Conservation (phyloP, 1,284 basidiomycete genomes). For the Amylostereum chailletii region DNA sequence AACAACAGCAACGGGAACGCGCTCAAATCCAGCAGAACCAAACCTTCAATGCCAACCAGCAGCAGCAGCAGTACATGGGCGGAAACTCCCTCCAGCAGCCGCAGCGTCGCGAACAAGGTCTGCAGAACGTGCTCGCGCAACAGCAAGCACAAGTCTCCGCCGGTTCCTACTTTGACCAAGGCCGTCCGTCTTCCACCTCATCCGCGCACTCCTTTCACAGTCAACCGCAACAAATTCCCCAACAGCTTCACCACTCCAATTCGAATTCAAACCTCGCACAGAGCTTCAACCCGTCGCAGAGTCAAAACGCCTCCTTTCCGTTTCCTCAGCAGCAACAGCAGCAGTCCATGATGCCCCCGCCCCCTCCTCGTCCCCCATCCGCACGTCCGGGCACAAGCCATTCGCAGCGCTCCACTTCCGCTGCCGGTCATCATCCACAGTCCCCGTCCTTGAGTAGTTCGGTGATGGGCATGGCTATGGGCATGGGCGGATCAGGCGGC, state of each 20-base stretch:
- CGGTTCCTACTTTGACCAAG: not conserved
- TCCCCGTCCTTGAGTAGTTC: slow-evolving; percentile 2
- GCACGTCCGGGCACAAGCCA: not conserved
- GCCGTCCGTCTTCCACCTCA: not conserved
- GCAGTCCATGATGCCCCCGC: slow-evolving; percentile 4
- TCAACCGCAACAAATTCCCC: not conserved
- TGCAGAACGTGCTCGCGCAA: not conserved
- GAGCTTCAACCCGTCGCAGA: no score
- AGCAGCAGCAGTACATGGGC: not conserved
- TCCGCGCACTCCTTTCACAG: not conserved
- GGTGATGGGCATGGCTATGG: not conserved
- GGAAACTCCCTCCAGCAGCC: not conserved
- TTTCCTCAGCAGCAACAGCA: slow-evolving; percentile 8
- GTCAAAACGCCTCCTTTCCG: not conserved
- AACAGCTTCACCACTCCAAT: slow-evolving; percentile 8
- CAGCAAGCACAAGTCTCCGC: not conserved
- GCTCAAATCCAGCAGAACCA: slow-evolving; percentile 4
- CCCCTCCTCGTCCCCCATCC: not conserved
- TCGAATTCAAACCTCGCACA: not conserved
- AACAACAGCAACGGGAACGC: slow-evolving; percentile 9
- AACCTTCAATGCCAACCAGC: not conserved
- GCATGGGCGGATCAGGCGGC: not conserved
- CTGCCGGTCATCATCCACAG: not conserved
- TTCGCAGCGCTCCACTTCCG: not conserved
- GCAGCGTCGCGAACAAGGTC: not conserved